Conservation (phyloP, 768 basidiomycete species). For the Boletus fagicola region DNA sequence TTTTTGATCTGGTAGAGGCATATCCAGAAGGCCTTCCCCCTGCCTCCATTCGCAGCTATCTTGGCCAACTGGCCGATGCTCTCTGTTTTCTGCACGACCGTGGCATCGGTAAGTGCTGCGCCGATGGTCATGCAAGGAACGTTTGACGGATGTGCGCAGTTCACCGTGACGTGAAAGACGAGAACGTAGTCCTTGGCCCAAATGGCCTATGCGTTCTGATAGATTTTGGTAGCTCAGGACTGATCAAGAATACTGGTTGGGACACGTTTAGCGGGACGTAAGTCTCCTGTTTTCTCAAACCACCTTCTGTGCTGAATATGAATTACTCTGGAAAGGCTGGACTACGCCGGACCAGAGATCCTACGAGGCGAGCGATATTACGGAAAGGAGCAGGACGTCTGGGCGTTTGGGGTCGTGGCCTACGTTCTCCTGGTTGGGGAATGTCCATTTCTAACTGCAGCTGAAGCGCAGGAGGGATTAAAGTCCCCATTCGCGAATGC, state of each 20-base stretch:
- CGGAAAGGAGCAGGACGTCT: constrained; percentile 96
- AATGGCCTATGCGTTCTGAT: constrained; percentile 86
- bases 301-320: constrained; percentile 9
- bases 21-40: constrained; percentile 84
- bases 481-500: constrained; percentile 72
- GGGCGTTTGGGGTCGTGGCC: constrained; percentile 96
- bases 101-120: constrained; percentile 70
- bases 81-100: constrained; percentile 83
- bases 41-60: constrained; percentile 70
- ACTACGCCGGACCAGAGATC: constrained; percentile 97
- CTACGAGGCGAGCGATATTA: constrained; percentile 91
- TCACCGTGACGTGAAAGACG: constrained; percentile 97
- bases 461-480: constrained; percentile 86
- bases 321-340: constrained; percentile 50
- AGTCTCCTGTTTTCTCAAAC: constrained; percentile 35
- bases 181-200: constrained; percentile 86
- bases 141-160: constrained; percentile 43
- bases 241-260: constrained; percentile 82
- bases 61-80: constrained; percentile 94
- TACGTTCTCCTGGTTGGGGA: constrained; percentile 93
- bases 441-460: constrained; percentile 88
- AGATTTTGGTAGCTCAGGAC: constrained; percentile 93
- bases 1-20: constrained; percentile 93
- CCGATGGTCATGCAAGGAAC: constrained; percentile 1
- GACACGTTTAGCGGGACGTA: constrained; percentile 92